Evolutionary conservation across 208 protist genomes (phyloP).

Genomic region (Leishmania turanica): DNA sequence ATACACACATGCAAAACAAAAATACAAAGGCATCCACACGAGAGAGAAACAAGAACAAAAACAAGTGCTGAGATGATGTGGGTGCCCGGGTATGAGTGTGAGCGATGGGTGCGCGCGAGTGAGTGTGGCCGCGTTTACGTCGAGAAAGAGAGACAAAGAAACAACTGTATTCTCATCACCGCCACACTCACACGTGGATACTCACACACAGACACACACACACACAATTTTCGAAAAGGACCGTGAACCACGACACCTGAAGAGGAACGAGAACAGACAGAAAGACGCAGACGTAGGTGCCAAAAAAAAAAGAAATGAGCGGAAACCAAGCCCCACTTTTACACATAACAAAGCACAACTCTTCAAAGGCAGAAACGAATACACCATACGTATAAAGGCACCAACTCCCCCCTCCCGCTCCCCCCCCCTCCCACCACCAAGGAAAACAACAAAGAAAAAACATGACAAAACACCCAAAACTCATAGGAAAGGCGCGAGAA

Average conservation of each 20-base stretch:
- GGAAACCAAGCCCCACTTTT: neutral
- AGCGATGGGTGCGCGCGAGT: neutral
- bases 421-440: too few relatives aligned
- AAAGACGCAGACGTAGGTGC: neutral
- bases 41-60: slow-evolving; percentile 5
- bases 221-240: neutral
- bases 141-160: slow-evolving; percentile 1
- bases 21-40: neutral
- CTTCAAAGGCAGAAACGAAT: neutral
- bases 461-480: neutral
- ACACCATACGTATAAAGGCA: neutral
- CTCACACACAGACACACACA: slow-evolving; percentile 1
- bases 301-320: neutral
- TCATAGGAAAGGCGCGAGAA: neutral
- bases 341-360: neutral
- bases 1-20: neutral
- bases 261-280: too few relatives aligned
- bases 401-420: too few relatives aligned
- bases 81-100: neutral
- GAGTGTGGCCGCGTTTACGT: neutral
- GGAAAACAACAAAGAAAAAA: neutral
- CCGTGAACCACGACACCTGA: neutral
- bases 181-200: neutral
- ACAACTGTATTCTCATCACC: neutral
- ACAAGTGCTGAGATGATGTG: neutral